Evolutionary conservation across 2,329 filamentous ascomycete species (phyloP).

Genomic region (Leptographium lundbergii): DNA sequence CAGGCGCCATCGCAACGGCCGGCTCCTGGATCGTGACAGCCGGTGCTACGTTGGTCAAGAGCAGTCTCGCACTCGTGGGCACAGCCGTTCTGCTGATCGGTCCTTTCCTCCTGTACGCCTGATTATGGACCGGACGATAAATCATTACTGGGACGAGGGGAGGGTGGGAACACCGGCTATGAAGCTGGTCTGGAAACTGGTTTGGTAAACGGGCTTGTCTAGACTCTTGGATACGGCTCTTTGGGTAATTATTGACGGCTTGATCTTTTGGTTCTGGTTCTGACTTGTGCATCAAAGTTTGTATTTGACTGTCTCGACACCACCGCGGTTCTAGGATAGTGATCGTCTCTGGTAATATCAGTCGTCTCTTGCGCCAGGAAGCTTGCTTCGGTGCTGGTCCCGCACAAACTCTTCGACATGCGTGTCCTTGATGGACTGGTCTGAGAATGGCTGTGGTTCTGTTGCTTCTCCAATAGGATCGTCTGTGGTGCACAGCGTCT

Average conservation of each 20-base stretch:
- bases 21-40: conserved; percentile 7
- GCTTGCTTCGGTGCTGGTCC: neutral
- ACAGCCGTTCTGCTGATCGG: conserved; percentile 4
- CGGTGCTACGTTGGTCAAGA: conserved; percentile 8
- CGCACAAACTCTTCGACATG: neutral
- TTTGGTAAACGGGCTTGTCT: too few species aligned
- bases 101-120: conserved; percentile 5
- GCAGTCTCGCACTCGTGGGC: conserved; percentile 7
- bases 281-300: neutral
- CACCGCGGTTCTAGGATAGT: neutral
- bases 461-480: neutral
- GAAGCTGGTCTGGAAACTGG: too few species aligned
- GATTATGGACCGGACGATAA: neutral
- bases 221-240: too few species aligned
- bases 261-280: neutral
- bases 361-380: neutral
- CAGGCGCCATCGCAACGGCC: neutral
- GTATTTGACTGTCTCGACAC: neutral
- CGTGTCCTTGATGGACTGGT: neutral
- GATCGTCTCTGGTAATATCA: neutral
- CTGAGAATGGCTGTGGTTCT: neutral
- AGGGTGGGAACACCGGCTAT: neutral
- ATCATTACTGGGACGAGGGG: neutral
- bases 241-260: too few species aligned
- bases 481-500: neutral